These are phyloP conservation scores for Pythium phragmitis DNA, from an alignment of 352 stramenopile genomes.

Conservation along the genomic window DNA sequence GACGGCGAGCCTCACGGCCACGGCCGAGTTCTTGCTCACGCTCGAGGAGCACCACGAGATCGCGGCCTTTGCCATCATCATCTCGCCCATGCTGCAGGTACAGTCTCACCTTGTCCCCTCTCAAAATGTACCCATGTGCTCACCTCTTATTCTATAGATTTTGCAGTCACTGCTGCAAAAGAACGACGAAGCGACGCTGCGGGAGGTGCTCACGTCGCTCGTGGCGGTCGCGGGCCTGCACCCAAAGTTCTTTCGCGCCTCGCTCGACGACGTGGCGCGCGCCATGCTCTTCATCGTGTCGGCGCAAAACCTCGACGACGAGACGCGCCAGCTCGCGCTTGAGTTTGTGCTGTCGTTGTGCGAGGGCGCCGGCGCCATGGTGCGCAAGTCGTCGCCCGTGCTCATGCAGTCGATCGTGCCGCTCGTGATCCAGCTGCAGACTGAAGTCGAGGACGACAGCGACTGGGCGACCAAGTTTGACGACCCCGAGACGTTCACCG, in stretches of 20 bases:
- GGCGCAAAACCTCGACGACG: slow-evolving; percentile 57
- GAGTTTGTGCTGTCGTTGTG: slow-evolving; percentile 82
- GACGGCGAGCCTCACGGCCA: slow-evolving; percentile 70
- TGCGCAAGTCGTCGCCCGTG: slow-evolving; percentile 64
- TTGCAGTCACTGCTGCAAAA: slow-evolving; percentile 60
- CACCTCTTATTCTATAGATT: slow-evolving; percentile 35
- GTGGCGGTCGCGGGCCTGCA: slow-evolving; percentile 78
- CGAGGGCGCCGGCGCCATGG: slow-evolving; percentile 79
- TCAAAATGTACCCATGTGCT: slow-evolving; percentile 12
- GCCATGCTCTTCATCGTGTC: slow-evolving; percentile 82
- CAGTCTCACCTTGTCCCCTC: neutral
- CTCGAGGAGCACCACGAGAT: slow-evolving; percentile 74
- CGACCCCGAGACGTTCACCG: slow-evolving; percentile 74
- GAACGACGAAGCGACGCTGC: slow-evolving; percentile 64
- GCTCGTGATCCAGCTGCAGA: slow-evolving; percentile 77
- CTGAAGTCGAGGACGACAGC: slow-evolving; percentile 74
- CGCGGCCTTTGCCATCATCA: slow-evolving; percentile 63
- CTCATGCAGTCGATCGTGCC: slow-evolving; percentile 70
- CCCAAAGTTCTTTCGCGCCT: slow-evolving; percentile 77
- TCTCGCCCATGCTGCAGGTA: slow-evolving; percentile 68
- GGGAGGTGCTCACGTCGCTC: slow-evolving; percentile 69
- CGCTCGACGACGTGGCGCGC: slow-evolving; percentile 65
- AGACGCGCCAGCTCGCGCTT: slow-evolving; percentile 76
- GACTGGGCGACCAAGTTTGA: slow-evolving; percentile 77
- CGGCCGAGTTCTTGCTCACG: slow-evolving; percentile 69